Percentiles rank a stretch among this genome's conserved stretches.
Conservation (phyloP, 306 rosid genomes). For the Citrullus mucosospermus region DNA sequence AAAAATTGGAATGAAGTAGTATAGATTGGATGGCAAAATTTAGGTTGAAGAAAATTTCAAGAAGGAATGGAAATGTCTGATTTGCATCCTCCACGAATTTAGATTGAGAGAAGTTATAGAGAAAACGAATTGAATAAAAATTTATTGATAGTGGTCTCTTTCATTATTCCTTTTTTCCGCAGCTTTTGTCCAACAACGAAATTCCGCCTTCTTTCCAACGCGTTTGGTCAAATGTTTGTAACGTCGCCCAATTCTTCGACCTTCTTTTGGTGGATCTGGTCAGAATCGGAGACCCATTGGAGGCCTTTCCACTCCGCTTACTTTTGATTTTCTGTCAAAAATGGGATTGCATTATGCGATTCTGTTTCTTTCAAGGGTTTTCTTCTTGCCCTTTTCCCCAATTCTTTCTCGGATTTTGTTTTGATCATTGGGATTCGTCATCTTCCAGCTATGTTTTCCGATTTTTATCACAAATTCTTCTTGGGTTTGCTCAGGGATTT, state of each 20-base stretch:
- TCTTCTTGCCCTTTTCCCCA: conserved; percentile 6
- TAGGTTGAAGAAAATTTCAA: background rate
- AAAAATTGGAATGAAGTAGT: background rate
- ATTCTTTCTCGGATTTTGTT: conserved; percentile 9
- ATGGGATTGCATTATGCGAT: background rate
- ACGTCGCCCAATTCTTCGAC: conserved; percentile 9
- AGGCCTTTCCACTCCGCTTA: conserved; percentile 13
- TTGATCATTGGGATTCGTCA: background rate
- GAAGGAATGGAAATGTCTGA: background rate
- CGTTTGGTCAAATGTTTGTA: conserved; percentile 2
- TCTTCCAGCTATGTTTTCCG: conserved; percentile 6
- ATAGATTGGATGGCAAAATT: background rate
- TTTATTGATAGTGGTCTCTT: background rate
- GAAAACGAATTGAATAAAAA: background rate
- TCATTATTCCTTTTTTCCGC: background rate
- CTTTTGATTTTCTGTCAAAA: conserved; percentile 7
- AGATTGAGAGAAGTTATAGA: background rate
- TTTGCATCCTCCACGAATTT: background rate
- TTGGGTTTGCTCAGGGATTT: conserved; percentile 3
- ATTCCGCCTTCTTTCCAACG: background rate
- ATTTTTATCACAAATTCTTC: conserved; percentile 13
- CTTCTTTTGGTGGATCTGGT: conserved; percentile 42
- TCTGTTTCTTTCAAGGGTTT: conserved; percentile 12
- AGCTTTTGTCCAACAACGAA: background rate
- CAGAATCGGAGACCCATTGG: conserved; percentile 9